Conservation (phyloP, 2,329 filamentous ascomycete genomes). For the Sarocladium brachiariae region DNA sequence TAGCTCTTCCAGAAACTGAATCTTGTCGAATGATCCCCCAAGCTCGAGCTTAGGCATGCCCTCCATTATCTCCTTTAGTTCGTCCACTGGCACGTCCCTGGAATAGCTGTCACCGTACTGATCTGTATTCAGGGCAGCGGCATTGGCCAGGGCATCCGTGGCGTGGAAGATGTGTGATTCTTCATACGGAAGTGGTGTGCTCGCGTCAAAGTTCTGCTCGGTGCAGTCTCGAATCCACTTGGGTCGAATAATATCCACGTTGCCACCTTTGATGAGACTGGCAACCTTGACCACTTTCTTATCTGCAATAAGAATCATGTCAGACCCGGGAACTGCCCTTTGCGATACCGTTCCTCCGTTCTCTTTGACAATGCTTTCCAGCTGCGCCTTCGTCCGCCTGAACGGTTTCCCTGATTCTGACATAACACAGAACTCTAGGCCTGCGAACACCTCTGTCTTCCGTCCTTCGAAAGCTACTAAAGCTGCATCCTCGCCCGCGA, state of each 20-base stretch:
- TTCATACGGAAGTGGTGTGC: slow-evolving; percentile 57
- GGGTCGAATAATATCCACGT: slow-evolving; percentile 67
- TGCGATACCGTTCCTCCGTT: slow-evolving; percentile 78
- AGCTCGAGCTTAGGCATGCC: slow-evolving; percentile 44
- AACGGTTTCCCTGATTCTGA: slow-evolving; percentile 64
- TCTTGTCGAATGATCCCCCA: slow-evolving; percentile 33
- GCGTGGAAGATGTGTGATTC: slow-evolving; percentile 66
- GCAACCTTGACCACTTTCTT: slow-evolving; percentile 76
- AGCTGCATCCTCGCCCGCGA: slow-evolving; percentile 59
- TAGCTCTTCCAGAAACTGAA: slow-evolving; percentile 46
- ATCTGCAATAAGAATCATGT: slow-evolving; percentile 71
- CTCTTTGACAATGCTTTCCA: slow-evolving; percentile 75
- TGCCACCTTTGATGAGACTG: slow-evolving; percentile 67
- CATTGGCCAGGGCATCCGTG: slow-evolving; percentile 45
- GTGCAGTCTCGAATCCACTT: slow-evolving; percentile 82
- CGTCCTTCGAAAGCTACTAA: slow-evolving; percentile 43
- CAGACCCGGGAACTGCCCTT: slow-evolving; percentile 52
- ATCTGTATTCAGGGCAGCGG: slow-evolving; percentile 61
- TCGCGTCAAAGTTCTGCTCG: slow-evolving; percentile 41
- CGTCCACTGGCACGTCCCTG: slow-evolving; percentile 57
- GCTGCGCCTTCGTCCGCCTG: slow-evolving; percentile 69
- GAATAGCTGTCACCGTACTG: slow-evolving; percentile 77
- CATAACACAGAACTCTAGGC: slow-evolving; percentile 75
- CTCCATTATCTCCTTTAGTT: slow-evolving; percentile 48
- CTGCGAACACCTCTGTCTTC: slow-evolving; percentile 62